Evolutionary conservation across 495 filamentous ascomycete genomes (phyloP).

Genomic region (Wilcoxina mikolae): DNA sequence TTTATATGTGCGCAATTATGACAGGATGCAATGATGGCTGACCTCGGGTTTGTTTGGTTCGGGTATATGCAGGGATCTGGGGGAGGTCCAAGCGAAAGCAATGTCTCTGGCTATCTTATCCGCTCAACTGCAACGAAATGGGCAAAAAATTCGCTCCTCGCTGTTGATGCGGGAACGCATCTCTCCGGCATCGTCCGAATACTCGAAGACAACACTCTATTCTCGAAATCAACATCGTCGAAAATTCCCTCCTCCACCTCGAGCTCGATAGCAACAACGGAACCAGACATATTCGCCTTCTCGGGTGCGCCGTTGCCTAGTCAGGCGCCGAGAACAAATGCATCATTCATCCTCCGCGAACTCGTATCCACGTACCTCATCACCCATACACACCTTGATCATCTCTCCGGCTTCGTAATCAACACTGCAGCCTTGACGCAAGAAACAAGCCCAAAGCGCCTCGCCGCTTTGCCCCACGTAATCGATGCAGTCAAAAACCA

Average conservation of each 20-base stretch:
- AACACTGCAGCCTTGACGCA: slow-evolving; percentile 64
- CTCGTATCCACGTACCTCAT: slow-evolving; percentile 78
- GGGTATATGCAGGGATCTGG: slow-evolving; percentile 55
- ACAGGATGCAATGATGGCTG: slow-evolving; percentile 12
- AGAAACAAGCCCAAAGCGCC: slow-evolving; percentile 57
- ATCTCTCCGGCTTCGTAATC: slow-evolving; percentile 78
- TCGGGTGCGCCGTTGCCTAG: slow-evolving; percentile 52
- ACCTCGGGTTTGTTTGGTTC: slow-evolving; percentile 15
- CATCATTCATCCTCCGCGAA: slow-evolving; percentile 55
- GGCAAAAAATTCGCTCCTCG: slow-evolving; percentile 64
- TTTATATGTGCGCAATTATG: background rate
- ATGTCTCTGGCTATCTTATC: slow-evolving; percentile 76
- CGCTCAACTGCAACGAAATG: slow-evolving; percentile 65
- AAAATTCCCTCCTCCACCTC: slow-evolving; percentile 6
- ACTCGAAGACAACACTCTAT: slow-evolving; percentile 37
- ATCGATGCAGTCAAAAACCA: slow-evolving; percentile 80
- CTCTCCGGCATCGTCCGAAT: slow-evolving; percentile 66
- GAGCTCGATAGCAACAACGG: background rate
- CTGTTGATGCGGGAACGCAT: slow-evolving; percentile 85
- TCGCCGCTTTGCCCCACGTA: slow-evolving; percentile 72
- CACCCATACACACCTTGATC: slow-evolving; percentile 89
- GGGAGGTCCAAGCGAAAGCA: slow-evolving; percentile 78
- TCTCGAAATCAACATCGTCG: background rate
- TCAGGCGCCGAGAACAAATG: slow-evolving; percentile 54
- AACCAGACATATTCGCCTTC: slow-evolving; percentile 35